Evolutionary conservation across 768 basidiomycete species (phyloP), one percentile per base, ranked within the genome.

Genomic region (Rhodotorula graminis): DNA sequence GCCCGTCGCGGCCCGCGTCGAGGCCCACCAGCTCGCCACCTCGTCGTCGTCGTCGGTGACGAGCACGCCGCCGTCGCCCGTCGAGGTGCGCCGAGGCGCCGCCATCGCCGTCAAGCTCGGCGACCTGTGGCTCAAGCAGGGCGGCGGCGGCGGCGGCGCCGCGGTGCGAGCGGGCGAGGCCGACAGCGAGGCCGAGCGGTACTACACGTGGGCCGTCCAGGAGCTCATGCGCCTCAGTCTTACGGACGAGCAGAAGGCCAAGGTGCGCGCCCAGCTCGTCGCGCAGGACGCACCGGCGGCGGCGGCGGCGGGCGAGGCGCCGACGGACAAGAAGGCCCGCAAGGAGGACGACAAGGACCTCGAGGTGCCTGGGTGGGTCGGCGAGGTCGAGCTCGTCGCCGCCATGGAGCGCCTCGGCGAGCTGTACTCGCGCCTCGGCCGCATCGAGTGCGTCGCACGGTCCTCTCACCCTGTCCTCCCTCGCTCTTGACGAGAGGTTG

Each of bases 361-460:
- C 12, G 47, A 70, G 33, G 33, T 72, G 50, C 74, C 74, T 2
- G 58, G 53, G 0, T 75, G 74, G 74, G 49, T 67, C 8, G 65
- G 62, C 2, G 59, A 70, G 14, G 71, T 72, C 16, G 71, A 72
- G 59, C 61, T 75, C 9, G 74, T 75, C 1, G 74, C 65, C 0
- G 74, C 67, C 37, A 67, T 75, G 40, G 74, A 75, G 59, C 61
- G 74, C 16, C n/a, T 75, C 4, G 74, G 70, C 21, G 74, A 75
- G 29, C 40, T 75, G n/a, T 75, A 75, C 47, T 69, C 74, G 33
- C 44, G 67, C 14, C 40, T 49, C 27, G 74, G 74, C 37, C 67
- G 56, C 40, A 59, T 70, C 44, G 74, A 75, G 74, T 72, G 6
- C 53, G 71, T 52, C 23, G 2, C 33, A 37, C 58, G 33, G 6